Evolutionary conservation across 441 rosid species (phyloP).

Genomic region (Populus trichocarpa): DNA sequence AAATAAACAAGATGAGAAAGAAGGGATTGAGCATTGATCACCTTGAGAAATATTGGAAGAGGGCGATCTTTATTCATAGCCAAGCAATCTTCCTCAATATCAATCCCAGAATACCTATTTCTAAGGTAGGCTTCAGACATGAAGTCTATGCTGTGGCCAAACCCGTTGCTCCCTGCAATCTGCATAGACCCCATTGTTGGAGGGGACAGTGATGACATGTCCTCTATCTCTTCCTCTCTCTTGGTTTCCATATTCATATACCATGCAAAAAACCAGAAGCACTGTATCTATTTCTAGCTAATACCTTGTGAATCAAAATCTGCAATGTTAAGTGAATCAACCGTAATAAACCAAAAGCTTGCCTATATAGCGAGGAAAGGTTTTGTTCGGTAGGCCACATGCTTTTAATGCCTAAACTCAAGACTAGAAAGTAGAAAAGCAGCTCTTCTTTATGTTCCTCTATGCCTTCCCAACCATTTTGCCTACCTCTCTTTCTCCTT

Average conservation of each 20-base stretch:
- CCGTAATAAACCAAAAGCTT: constrained; percentile 61
- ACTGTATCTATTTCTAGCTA: neutral
- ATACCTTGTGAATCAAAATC: constrained; percentile 9
- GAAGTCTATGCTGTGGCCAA: constrained; percentile 75
- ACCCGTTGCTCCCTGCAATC: constrained; percentile 69
- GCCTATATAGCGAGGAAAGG: constrained; percentile 38
- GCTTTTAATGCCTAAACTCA: constrained; percentile 48
- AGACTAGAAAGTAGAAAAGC: neutral
- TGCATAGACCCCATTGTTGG: constrained; percentile 71
- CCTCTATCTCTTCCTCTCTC: constrained; percentile 53
- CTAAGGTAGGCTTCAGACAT: constrained; percentile 74
- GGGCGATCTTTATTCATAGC: constrained; percentile 47
- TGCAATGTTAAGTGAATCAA: constrained; percentile 39
- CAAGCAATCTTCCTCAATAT: constrained; percentile 46
- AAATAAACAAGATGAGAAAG: neutral
- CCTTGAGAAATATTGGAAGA: constrained; percentile 91
- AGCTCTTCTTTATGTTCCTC: neutral
- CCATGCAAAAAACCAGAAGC: neutral
- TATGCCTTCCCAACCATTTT: neutral
- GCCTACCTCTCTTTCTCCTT: neutral
- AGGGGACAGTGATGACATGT: constrained; percentile 42
- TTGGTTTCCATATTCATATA: constrained; percentile 48
- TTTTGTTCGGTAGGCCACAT: constrained; percentile 59
- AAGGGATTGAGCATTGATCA: constrained; percentile 8
- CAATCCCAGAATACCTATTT: constrained; percentile 62